Base-by-base conservation (phyloP, 495 filamentous ascomycete species). In the Achaetomiella virescens region DNA sequence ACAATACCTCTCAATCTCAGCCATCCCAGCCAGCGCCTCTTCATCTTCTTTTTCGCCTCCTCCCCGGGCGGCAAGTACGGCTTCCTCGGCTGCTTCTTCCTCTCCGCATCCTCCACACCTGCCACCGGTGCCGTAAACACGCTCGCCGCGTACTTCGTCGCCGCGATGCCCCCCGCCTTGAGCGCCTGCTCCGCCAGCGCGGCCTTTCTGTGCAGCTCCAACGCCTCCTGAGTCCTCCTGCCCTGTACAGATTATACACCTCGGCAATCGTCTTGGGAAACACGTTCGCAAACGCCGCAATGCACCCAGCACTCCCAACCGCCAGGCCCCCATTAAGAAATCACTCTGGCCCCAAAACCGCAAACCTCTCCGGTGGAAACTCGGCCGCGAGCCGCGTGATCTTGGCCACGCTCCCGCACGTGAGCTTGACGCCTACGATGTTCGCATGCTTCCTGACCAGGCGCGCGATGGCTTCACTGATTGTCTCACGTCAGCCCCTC, bases 331-430 rank as follows among this genome's bases (percentile, higher is more conserved):
- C 84, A 88, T 67, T 37, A 90, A 67, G 64, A 88, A 89, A 60
- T 88, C 85, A 2, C 82, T 81, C 65, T 88, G 83, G 0, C 86
- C 86, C 8, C 84, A 84, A 66, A 81, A 84, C 77, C 1, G 80
- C 79, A 63, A 90, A 89, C 11, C 76, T 70, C 4, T 77, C 71
- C 0, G 72, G 59, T 0, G 73, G 65, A 54, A 88, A 79, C 15
- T 76, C 74, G 40, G 77, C 81, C 6, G 83, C 71, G 31, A 76
- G 57, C 3, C 73, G 61, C 10, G 71, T 74, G 46, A 76, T 68
- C 63, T 89, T 89, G 31, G 81, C 86, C 31, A 88, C 84, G 40
- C 76, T 81, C 1, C 81, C 86, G 61, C 84, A 88, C 18, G 84
- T 87, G 43, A 90, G 66, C 60, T 89, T 89, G 5, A 85, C 80